Evolutionary conservation across 1,139 yeast genomes (phyloP), one percentile per base, ranked within the genome.

Genomic region (Candida sp.): DNA sequence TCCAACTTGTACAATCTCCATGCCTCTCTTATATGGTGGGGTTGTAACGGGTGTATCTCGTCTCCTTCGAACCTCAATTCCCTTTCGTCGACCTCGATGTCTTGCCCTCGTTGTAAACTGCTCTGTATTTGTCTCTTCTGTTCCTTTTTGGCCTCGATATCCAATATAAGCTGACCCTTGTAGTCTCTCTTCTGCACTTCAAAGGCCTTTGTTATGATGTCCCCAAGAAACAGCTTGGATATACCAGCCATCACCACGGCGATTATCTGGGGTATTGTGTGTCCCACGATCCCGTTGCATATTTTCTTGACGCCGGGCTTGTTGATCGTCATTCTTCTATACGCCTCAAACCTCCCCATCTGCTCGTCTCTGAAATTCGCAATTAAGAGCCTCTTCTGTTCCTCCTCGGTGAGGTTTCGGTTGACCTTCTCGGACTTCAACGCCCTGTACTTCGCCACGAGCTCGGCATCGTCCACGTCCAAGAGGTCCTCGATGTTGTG

Each of bases 21-120:
- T 1, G 98, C 98, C 62, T 91, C 97, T 44, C 96, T 73, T 40
- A 93, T 78, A 64, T 93, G 96, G 57, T 89, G 92, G 0, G 98
- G 97, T 42, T 83, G 77, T 42, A 93, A 68, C 0, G 97, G 97
- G 40, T 79, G 77, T 45, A 74, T 69, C 17, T 68, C 69, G 54
- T 83, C 86, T 30, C 81, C 81, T 42, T 62, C 64, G 52, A 67
- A 77, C 27, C 58, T 62, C 49, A 77, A 63, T 27, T 61, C 63
- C 27, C 57, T 61, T 54, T 67, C 71, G 12, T 67, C 68, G 3
- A 67, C 69, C 46, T 68, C 70, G 17, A 67, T 63, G 22, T 69
- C 74, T 41, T 66, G 58, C 1, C 73, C 77, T 3, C 55, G 53
- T 35, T 66, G 72, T 37, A 74, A 58, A 37, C 65, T 67, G 38